These are phyloP conservation scores for Kuraishia ogatae DNA, from an alignment of 805 yeast genomes.

Conservation along the genomic window DNA sequence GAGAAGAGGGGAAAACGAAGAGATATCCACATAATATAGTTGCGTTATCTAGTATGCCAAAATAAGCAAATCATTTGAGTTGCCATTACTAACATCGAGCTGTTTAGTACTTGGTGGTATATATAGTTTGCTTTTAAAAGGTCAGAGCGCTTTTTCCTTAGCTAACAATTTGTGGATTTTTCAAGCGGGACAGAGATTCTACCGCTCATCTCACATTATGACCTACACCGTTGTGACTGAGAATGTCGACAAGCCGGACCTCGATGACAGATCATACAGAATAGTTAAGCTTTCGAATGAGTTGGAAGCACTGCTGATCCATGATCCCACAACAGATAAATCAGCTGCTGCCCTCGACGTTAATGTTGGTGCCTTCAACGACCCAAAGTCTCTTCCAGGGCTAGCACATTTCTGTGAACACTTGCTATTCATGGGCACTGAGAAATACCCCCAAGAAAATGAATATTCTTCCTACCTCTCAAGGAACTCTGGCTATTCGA, in stretches of 20 bases:
- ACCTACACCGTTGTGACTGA: slow-evolving; percentile 6
- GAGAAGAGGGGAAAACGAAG: no score
- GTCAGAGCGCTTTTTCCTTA: not conserved
- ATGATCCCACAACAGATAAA: slow-evolving; percentile 63
- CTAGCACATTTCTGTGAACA: slow-evolving; percentile 76
- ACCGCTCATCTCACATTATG: not conserved
- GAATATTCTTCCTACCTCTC: slow-evolving; percentile 69
- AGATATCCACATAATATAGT: no score
- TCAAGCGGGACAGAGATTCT: not conserved
- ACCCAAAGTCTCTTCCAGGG: slow-evolving; percentile 56
- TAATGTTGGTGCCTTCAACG: slow-evolving; percentile 68
- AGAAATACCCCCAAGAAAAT: slow-evolving; percentile 66
- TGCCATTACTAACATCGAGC: not conserved
- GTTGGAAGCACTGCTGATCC: slow-evolving; percentile 52
- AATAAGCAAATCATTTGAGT: no score
- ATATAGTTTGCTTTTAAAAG: not conserved
- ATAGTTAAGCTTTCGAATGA: slow-evolving; percentile 50
- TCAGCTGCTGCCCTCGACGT: slow-evolving; percentile 78
- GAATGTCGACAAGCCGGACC: slow-evolving; percentile 29
- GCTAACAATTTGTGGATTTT: not conserved
- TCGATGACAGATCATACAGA: slow-evolving; percentile 73
- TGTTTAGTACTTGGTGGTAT: not conserved
- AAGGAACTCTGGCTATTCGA: slow-evolving; percentile 81
- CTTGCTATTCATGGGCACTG: slow-evolving; percentile 71
- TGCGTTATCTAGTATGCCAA: no score